These are phyloP conservation scores for Colletotrichum musicola DNA, from an alignment of 2,329 filamentous ascomycete species.

Conservation along the genomic window DNA sequence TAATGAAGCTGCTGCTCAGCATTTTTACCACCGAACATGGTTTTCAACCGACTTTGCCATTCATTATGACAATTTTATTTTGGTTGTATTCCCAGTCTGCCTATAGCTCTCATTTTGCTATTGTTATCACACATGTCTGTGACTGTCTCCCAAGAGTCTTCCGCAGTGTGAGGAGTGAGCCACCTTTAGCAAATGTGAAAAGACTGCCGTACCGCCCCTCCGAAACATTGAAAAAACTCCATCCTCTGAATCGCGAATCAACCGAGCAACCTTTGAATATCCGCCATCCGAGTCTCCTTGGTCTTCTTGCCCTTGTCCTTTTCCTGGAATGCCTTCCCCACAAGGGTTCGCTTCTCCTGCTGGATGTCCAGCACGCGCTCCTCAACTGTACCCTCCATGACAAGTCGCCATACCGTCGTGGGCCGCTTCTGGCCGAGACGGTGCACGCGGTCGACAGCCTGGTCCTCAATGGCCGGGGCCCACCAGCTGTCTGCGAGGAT, in stretches of 20 bases:
- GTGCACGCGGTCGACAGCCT: conserved; percentile 90
- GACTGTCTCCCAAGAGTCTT: too few relatives aligned
- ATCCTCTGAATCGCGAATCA: conserved; percentile 32
- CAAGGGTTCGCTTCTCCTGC: conserved; percentile 81
- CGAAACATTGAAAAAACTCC: too few relatives aligned
- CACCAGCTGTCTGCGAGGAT: conserved; percentile 89
- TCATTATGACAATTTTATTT: too few relatives aligned
- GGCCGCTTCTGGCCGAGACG: conserved; percentile 84
- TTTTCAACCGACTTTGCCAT: too few relatives aligned
- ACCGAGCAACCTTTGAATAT: conserved; percentile 63
- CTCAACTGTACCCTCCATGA: conserved; percentile 86
- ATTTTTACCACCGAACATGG: too few relatives aligned
- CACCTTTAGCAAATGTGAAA: too few relatives aligned
- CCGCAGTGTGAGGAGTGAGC: too few relatives aligned
- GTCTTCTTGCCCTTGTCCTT: conserved; percentile 68
- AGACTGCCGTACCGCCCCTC: too few relatives aligned
- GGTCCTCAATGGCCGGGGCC: conserved; percentile 93
- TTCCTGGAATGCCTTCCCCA: conserved; percentile 84
- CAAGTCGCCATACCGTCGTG: conserved; percentile 83
- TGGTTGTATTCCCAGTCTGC: too few relatives aligned
- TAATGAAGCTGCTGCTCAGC: too few relatives aligned
- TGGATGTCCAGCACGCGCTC: conserved; percentile 85
- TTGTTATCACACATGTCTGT: too few relatives aligned
- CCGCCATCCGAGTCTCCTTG: conserved; percentile 69
- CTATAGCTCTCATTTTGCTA: too few relatives aligned